Evolutionary conservation across 495 filamentous ascomycete species (phyloP), one percentile per base, ranked within the genome.

Genomic region (Aspergillus conjunctus): DNA sequence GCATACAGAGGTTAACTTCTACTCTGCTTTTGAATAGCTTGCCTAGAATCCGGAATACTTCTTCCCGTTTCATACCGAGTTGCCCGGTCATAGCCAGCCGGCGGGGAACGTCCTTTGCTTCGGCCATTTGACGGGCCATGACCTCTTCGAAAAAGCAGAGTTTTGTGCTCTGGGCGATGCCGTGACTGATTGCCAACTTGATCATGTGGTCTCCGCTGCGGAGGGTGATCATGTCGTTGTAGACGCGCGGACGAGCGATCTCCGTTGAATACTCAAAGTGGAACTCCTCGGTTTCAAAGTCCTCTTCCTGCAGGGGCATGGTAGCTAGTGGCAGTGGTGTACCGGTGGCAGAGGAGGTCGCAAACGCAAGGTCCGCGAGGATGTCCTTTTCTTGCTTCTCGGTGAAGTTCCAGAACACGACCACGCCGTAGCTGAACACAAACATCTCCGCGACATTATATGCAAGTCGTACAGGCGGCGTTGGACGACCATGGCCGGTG

Each of bases 161-260:
- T 71, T 97, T 98, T 8, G 94, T 99, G 73, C 92, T 97, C 73
- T 99, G 94, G 5, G 92, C 91, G 62, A 99, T 97, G 48, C 92
- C 95, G 70, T 99, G 95, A 65, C 88, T 91, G 77, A 99, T 99
- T 12, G 92, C 90, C 4, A 99, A 81, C 74, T 97, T 97, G 69
- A 98, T 94, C 94, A 98, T 98, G 78, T 98, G 95, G 76, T 99
- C 94, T 15, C 91, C 90, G 45, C 89, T 92, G 32, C 92, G 83
- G 12, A 99, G 79, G 0, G 94, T 99, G 70, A 99, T 98, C 95
- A 99, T 98, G 71, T 99, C 94, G 71, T 99, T 96, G 75, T 91
- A 99, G 57, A 99, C 89, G 57, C 94, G 82, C 8, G 94, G 95
- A 22, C 92, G 83, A 43, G 91, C 87, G 26, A 93, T 91, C 51